These are phyloP conservation scores for Plenodomus lindquistii DNA, from an alignment of 2,329 filamentous ascomycete species.

Conservation along the genomic window DNA sequence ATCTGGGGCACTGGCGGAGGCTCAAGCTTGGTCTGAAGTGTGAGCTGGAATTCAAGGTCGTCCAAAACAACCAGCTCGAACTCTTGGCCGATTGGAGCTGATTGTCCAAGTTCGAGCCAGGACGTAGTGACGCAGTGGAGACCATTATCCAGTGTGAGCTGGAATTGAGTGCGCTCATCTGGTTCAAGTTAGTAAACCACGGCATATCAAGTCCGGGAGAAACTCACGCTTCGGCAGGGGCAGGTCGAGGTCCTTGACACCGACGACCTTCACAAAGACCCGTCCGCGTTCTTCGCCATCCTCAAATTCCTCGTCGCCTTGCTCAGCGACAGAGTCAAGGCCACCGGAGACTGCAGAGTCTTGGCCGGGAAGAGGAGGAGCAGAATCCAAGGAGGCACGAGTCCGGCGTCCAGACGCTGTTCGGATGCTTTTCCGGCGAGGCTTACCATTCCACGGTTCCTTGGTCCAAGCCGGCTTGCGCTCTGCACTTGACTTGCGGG, in stretches of 20 bases:
- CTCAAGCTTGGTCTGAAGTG: constrained; percentile 91
- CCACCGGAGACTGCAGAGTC: constrained; percentile 72
- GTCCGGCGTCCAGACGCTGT: constrained; percentile 63
- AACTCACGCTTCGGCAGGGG: constrained; percentile 84
- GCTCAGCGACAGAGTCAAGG: constrained; percentile 69
- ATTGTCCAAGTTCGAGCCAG: constrained; percentile 89
- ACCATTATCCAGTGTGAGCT: constrained; percentile 95
- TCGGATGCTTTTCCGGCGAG: constrained; percentile 67
- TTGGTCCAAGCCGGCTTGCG: constrained; percentile 83
- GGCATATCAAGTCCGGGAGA: background rate
- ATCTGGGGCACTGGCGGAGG: constrained; percentile 61
- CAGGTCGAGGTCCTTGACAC: constrained; percentile 92
- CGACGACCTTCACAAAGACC: constrained; percentile 97
- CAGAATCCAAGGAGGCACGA: constrained; percentile 61
- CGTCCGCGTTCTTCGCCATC: constrained; percentile 87
- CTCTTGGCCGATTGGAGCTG: constrained; percentile 94
- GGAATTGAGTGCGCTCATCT: constrained; percentile 76
- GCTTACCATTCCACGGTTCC: constrained; percentile 91
- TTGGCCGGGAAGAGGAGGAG: constrained; percentile 84
- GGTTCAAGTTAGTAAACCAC: background rate
- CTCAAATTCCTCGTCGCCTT: constrained; percentile 66
- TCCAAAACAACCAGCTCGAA: constrained; percentile 97
- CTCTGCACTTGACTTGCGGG: constrained; percentile 75
- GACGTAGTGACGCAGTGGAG: constrained; percentile 96
- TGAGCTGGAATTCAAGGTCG: constrained; percentile 98